Evolutionary conservation across 371 early-diverging fungal species (phyloP).

Genomic region (Rhizopus sp.): DNA sequence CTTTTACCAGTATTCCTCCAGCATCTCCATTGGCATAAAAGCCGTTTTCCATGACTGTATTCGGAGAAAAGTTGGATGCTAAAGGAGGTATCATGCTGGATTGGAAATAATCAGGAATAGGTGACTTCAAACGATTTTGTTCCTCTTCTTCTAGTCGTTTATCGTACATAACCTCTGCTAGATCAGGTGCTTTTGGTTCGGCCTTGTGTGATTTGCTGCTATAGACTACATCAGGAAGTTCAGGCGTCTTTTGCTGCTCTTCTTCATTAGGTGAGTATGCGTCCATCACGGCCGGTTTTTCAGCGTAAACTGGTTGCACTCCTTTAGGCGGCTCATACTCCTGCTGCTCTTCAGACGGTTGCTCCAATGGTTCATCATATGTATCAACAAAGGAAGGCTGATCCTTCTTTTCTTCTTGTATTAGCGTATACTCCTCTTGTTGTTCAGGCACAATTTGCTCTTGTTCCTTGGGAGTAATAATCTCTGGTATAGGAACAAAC

Average conservation of each 20-base stretch:
- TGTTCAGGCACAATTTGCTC: too few species aligned
- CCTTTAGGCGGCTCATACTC: not conserved
- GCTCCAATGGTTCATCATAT: not conserved
- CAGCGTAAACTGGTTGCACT: not conserved
- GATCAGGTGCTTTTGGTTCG: constrained; percentile 1
- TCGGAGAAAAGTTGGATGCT: not conserved
- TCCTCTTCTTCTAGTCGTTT: constrained; percentile 3
- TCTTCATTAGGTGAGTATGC: not conserved
- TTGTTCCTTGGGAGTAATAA: too few species aligned
- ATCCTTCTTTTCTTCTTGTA: not conserved
- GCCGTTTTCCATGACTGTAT: not conserved
- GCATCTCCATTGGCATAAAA: not conserved
- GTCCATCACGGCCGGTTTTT: not conserved
- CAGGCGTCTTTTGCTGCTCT: constrained; percentile 1
- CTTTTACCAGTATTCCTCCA: constrained; percentile 5
- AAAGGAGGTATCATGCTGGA: constrained; percentile 12
- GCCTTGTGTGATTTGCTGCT: not conserved
- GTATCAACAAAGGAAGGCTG: not conserved
- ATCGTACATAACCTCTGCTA: not conserved
- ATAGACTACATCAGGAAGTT: not conserved
- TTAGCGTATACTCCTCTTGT: not conserved
- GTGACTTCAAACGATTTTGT: not conserved
- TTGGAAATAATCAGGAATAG: constrained; percentile 8
- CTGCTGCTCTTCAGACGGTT: not conserved
- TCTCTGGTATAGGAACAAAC: too few species aligned